Evolutionary conservation across 371 early-diverging fungal species (phyloP).

Genomic region (Zancudomyces culisetae): DNA sequence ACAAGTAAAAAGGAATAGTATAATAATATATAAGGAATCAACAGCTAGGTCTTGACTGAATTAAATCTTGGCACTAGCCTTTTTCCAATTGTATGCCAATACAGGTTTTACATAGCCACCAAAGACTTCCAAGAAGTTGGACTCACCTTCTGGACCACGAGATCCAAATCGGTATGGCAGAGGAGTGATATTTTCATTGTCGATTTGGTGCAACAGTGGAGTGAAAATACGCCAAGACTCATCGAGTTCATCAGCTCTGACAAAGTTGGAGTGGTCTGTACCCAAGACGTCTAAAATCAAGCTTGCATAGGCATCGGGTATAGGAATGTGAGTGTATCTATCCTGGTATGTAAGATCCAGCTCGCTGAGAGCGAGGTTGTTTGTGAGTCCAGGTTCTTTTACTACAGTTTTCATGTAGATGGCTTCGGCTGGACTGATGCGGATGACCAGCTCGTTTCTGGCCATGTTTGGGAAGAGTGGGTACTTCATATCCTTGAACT

Average conservation of each 20-base stretch:
- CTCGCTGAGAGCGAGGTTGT: slow-evolving; percentile 50
- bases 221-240: slow-evolving; percentile 96
- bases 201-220: slow-evolving; percentile 79
- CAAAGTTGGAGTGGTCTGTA: slow-evolving; percentile 91
- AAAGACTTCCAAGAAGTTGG: slow-evolving; percentile 20
- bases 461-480: slow-evolving; percentile 46
- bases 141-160: slow-evolving; percentile 64
- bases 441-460: slow-evolving; percentile 90
- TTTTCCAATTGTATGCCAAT: not conserved
- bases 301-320: slow-evolving; percentile 93
- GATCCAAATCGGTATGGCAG: slow-evolving; percentile 66
- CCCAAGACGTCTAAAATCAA: slow-evolving; percentile 76
- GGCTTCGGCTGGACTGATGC: slow-evolving; percentile 87
- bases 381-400: slow-evolving; percentile 68
- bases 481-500: slow-evolving; percentile 75
- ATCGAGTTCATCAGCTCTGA: slow-evolving; percentile 86
- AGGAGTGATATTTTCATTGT: slow-evolving; percentile 45
- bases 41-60: too few relatives aligned
- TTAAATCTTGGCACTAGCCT: too few relatives aligned
- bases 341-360: slow-evolving; percentile 76
- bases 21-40: too few relatives aligned
- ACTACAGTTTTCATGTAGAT: slow-evolving; percentile 94
- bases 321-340: slow-evolving; percentile 61
- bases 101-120: not conserved
- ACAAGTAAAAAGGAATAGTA: too few relatives aligned